Base-by-base conservation (phyloP, 495 filamentous ascomycete genomes). In the Echria macrotheca region DNA sequence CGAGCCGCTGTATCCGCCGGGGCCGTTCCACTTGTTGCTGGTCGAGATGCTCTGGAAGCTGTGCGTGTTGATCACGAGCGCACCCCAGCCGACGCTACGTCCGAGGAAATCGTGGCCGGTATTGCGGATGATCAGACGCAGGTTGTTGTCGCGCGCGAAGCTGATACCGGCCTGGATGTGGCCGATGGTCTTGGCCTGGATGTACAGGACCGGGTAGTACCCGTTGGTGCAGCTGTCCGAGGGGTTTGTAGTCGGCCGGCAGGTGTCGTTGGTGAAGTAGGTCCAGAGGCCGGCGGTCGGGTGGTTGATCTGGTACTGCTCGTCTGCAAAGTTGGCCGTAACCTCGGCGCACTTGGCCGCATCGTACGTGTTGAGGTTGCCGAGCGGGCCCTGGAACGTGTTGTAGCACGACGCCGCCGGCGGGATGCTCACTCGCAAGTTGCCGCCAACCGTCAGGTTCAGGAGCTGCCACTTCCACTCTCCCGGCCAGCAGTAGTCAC, bases 61-160 rank as follows among this genome's bases (percentile, higher is more conserved):
- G 52, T 85, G 82, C 5, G 81, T 87, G 71, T 83, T 84, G 49
- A 87, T 69, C 28, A 74, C 69, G 22, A 87, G 62, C 0, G 78
- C 67, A 23, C 81, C 79, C 47, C 73, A 74, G 46, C 81, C 82
- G 10, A 74, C 74, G 5, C 76, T 79, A 40, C 76, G 76, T 43
- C 80, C 79, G 32, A 70, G 69, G 62, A 77, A 70, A 47, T 78
- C 78, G 45, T 82, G 79, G 8, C 83, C 83, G 0, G 82, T 85
- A 57, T 84, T 85, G n/a, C 79, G 72, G 29, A 87, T 68, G 19
- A 85, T 67, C 9, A 86, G 55, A 18, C 82, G 75, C 36, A 87
- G 70, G 51, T 79, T 80, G 47, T 79, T 68, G 26, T 72, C 41
- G 0, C 66, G 63, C 8, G 78, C 77, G 40, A 83, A 84, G 17